phyloP scores from a whole-genome alignment of 169 alveolate species.

The Plasmodium ovale region DNA sequence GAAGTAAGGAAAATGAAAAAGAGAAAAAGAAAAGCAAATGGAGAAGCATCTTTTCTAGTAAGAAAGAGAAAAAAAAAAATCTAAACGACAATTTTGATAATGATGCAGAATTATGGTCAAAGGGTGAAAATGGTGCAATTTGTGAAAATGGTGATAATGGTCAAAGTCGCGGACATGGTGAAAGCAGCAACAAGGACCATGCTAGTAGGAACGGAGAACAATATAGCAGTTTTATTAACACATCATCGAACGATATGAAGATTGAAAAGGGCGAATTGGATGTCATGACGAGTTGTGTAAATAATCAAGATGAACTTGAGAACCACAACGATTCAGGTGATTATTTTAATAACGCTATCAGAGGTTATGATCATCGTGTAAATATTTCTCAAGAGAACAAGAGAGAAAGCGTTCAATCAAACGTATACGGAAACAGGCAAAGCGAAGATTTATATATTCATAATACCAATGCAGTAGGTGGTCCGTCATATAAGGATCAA shows the following conservation, averaged over 20 bases:
- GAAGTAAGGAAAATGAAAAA: slow-evolving; percentile 20
- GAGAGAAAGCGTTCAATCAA: not conserved
- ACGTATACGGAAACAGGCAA: not conserved
- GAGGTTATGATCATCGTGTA: not conserved
- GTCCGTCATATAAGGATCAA: not conserved
- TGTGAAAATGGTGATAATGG: not conserved
- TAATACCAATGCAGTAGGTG: not conserved
- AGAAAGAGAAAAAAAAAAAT: slow-evolving; percentile 56
- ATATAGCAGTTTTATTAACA: not conserved
- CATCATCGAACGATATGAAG: slow-evolving; percentile 5
- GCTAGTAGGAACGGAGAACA: not conserved
- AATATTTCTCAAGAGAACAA: not conserved
- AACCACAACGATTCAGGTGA: not conserved
- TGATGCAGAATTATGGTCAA: slow-evolving; percentile 71
- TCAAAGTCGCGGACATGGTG: not conserved
- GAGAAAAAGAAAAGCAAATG: slow-evolving; percentile 36
- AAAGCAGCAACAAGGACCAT: slow-evolving; percentile 1
- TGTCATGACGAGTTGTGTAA: slow-evolving; percentile 12
- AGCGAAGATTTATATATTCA: not conserved
- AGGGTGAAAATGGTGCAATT: slow-evolving; percentile 18
- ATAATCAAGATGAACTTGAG: not conserved
- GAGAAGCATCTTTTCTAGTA: slow-evolving; percentile 24
- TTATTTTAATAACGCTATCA: not conserved
- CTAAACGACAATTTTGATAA: slow-evolving; percentile 56
- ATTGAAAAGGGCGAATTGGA: slow-evolving; percentile 40